Percentiles rank a stretch among this genome's conserved stretches.
Conservation (phyloP, 2,329 filamentous ascomycete genomes). For the Didymella glomerata region DNA sequence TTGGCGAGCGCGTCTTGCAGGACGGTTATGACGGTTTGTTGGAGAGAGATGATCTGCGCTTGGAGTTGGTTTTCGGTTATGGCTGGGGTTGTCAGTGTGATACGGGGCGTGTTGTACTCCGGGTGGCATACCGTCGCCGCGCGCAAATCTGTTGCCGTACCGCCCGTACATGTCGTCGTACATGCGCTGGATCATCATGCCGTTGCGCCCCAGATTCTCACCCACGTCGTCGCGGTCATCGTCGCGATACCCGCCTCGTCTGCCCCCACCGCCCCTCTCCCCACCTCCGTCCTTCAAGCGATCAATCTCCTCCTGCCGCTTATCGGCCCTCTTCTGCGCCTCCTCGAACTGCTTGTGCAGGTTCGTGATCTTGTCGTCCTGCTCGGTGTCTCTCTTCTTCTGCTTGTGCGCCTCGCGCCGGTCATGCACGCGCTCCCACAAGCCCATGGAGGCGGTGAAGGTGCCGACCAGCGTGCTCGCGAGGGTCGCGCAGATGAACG, state of each 20-base stretch:
- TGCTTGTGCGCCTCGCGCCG: conserved; percentile 51
- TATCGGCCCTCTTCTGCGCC: conserved; percentile 37
- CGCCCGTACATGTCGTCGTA: conserved; percentile 50
- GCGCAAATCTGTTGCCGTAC: conserved; percentile 49
- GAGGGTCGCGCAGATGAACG: conserved; percentile 56
- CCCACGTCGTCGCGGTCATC: conserved; percentile 45
- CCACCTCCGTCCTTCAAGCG: conserved; percentile 29
- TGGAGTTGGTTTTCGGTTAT: conserved; percentile 55
- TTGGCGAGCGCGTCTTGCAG: conserved; percentile 55
- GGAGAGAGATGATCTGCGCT: conserved; percentile 54
- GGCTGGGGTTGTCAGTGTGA: conserved; percentile 36
- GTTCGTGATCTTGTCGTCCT: conserved; percentile 48
- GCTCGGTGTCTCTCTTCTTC: conserved; percentile 48
- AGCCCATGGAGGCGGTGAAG: conserved; percentile 55
- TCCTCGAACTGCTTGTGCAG: conserved; percentile 44
- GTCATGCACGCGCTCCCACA: conserved; percentile 53
- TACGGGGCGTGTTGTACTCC: too few species aligned
- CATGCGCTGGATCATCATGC: conserved; percentile 49
- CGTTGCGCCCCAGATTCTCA: conserved; percentile 42
- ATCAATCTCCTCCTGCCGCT: conserved; percentile 37
- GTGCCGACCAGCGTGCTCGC: conserved; percentile 56
- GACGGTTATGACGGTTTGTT: conserved; percentile 56
- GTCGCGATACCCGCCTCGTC: conserved; percentile 22
- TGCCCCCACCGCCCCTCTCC: conserved; percentile 7
- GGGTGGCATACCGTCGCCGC: conserved; percentile 49